Evolutionary conservation across 805 yeast species (phyloP), one percentile per base, ranked within the genome.

Genomic region (Kodamaea laetipori): DNA sequence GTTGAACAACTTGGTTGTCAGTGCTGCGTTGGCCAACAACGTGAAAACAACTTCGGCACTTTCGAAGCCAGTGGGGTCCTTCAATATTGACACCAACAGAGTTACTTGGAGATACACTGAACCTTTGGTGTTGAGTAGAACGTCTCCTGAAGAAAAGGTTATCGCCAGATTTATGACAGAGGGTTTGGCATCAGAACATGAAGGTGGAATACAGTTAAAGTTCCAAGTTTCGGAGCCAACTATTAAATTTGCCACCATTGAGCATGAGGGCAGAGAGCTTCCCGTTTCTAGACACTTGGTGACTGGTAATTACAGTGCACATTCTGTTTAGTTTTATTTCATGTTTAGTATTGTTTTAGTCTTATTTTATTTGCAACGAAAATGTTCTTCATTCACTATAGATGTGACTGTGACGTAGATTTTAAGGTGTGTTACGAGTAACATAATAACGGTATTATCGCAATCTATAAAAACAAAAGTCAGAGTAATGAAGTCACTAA

Each of bases 51-150:
- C 81, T 1, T 73, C 83, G 15, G 97, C 97, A 0, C 81, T 90
- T 48, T 85, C 96, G 3, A 88, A 86, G 60, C 99, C 99, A 4
- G 82, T 86, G 44, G 98, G 97, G 45, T 80, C 95, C 1, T 92
- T 90, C 73, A 88, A 84, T 64, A 84, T 80, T 57, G 97, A 90
- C 41, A 82, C 81, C 58, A 84, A 81, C 53, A 79, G 97, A 64
- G 83, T 94, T 45, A 84, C 94, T 0, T 90, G 97, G 97, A 79
- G 85, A 59, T 80, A 81, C 53, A 48, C 54, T 21, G 49, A 64
- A 7, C 74, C 79, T 3, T 50, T 78, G 27, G 54, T 50, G 4
- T 69, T 78, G 45, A 45, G 49, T 16, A 62, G 63, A 5, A 33
- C 31, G 4, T 40, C 30, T 6, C 47, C 42, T 24, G 90, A 85